Percentiles rank a stretch among this genome's conserved stretches.
These are phyloP conservation scores for Serendipita vermifera DNA, from an alignment of 768 basidiomycete genomes.

Conservation along the genomic window DNA sequence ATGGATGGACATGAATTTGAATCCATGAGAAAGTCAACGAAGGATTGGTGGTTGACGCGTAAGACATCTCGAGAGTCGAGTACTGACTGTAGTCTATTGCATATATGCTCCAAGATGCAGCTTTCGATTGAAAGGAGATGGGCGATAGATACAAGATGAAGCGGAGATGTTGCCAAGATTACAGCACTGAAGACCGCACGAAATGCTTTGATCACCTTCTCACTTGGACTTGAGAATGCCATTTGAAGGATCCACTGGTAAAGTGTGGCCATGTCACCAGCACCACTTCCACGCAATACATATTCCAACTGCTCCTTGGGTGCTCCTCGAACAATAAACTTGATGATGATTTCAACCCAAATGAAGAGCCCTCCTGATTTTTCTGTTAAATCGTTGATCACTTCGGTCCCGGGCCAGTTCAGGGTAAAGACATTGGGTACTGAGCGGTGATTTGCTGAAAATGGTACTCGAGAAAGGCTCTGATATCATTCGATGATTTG, in stretches of 20 bases:
- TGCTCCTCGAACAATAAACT: neutral
- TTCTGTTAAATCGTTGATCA: neutral
- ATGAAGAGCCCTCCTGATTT: conserved; percentile 2
- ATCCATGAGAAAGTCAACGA: conserved; percentile 4
- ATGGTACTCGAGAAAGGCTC: neutral
- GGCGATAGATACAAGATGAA: neutral
- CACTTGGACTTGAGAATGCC: neutral
- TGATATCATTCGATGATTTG: neutral
- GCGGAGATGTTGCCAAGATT: neutral
- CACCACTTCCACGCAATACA: neutral
- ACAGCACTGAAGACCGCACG: neutral
- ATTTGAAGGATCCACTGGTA: neutral
- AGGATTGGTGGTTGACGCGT: conserved; percentile 1
- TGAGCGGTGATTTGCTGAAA: neutral
- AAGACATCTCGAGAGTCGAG: neutral
- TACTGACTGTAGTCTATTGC: neutral
- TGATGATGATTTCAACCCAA: neutral
- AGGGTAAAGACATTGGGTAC: neutral
- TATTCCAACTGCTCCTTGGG: neutral
- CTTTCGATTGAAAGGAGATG: neutral
- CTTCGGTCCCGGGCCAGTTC: neutral
- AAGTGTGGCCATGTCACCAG: neutral
- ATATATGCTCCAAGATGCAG: neutral
- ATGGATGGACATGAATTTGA: neutral
- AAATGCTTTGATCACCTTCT: neutral